Percentiles rank a stretch among this genome's conserved stretches.
Evolutionary conservation across 176 grass and related monocot genomes (phyloP).

Genomic region (Zoysia pacifica): DNA sequence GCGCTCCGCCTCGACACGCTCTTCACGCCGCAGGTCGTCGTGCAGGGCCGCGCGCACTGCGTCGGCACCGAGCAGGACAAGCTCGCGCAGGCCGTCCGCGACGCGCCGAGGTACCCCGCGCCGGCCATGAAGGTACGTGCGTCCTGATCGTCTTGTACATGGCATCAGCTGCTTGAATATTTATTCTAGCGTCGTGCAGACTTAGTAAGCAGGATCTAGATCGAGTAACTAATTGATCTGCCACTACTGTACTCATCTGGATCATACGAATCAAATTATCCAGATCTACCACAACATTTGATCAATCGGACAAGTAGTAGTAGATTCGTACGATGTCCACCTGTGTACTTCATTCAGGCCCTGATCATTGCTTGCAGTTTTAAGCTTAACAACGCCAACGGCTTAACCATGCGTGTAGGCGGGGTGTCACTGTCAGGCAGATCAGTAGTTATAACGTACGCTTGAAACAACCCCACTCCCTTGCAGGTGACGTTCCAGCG

Average conservation of each 20-base stretch:
- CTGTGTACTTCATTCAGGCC: neutral
- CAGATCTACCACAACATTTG: neutral
- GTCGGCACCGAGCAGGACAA: slow-evolving; percentile 76
- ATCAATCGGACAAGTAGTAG: too few species aligned
- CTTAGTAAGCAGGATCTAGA: neutral
- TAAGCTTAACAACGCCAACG: neutral
- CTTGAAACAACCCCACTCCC: neutral
- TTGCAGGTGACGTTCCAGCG: slow-evolving; percentile 63
- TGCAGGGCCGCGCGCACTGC: slow-evolving; percentile 78
- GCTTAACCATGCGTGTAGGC: neutral
- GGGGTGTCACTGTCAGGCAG: neutral
- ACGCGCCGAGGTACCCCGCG: slow-evolving; percentile 59
- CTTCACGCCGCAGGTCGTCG: slow-evolving; percentile 86
- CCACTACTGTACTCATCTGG: neutral
- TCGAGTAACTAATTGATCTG: neutral
- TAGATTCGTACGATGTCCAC: neutral
- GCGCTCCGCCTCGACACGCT: slow-evolving; percentile 84
- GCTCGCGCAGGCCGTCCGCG: slow-evolving; percentile 49
- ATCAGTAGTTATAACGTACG: neutral
- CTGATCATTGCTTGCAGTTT: neutral
- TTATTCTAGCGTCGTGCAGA: neutral
- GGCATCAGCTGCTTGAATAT: neutral
- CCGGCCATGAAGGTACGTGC: slow-evolving; percentile 73
- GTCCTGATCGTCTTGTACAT: neutral
- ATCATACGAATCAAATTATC: slow-evolving; percentile 8